A percentile compares a stretch with the other conserved stretches of the same genome.
Conservation (phyloP, 495 filamentous ascomycete species). For the Articulospora tetracladia region DNA sequence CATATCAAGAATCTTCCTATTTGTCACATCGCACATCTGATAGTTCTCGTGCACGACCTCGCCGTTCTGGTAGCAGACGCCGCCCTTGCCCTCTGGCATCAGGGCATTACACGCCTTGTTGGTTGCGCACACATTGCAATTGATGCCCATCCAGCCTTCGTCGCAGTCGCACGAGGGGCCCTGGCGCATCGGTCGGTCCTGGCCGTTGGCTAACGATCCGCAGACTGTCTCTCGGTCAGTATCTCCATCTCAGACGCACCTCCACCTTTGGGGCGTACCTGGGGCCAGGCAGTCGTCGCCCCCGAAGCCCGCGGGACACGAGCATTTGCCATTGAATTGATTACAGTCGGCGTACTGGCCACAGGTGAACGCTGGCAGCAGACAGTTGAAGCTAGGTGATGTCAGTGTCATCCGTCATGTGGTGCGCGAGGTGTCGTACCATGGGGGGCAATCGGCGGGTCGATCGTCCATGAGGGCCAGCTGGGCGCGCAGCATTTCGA, state of each 20-base stretch:
- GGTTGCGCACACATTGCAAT: conserved; percentile 92
- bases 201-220: conserved; percentile 78
- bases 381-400: conserved; percentile 86
- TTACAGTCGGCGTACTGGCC: conserved; percentile 85
- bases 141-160: conserved; percentile 96
- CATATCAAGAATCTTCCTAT: conserved; percentile 82
- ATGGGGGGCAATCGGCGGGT: conserved; percentile 60
- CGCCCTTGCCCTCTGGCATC: conserved; percentile 72
- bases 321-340: conserved; percentile 82
- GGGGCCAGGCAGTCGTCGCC: conserved; percentile 88
- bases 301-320: conserved; percentile 86
- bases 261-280: conserved; percentile 36
- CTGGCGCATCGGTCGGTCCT: conserved; percentile 65
- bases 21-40: conserved; percentile 98
- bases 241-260: not conserved
- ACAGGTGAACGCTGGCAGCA: conserved; percentile 85
- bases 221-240: conserved; percentile 50
- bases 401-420: not conserved
- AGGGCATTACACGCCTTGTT: conserved; percentile 79
- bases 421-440: conserved; percentile 38
- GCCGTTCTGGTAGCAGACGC: conserved; percentile 88
- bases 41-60: conserved; percentile 90
- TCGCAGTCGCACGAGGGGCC: conserved; percentile 76
- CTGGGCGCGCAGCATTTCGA: conserved; percentile 49
- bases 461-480: conserved; percentile 46